Base-by-base conservation (phyloP, 2,329 filamentous ascomycete species). In the Ceratocystis cacaofunesta region DNA sequence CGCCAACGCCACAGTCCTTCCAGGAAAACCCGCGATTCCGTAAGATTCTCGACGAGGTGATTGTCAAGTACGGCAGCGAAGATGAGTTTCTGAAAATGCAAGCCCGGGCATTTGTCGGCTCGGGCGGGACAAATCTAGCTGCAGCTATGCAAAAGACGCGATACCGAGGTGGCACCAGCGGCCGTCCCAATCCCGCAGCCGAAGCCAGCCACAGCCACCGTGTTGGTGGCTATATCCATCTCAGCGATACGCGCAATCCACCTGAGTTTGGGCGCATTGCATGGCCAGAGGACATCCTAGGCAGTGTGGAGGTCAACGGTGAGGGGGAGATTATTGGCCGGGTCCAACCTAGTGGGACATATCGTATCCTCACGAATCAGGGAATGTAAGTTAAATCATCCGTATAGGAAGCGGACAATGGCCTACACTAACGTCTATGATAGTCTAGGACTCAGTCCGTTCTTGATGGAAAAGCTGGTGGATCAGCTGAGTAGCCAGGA, bases 241-340 rank as follows among this genome's bases (percentile, higher is more conserved):
- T 88, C 4, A 85, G 83, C 65, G 85, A 88, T 71, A 70, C 76
- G 64, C 76, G 85, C 64, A 86, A 85, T 63, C 83, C 84, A 1
- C 85, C 84, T 0, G 85, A 86, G 70, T 88, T 80, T 76, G 85
- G 85, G 17, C 75, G 85, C 63, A 87, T 88, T 71, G 84, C 85
- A 1, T 87, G 82, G 78, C 85, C 85, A 1, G 85, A 88, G 70
- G 85, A 88, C 70, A 88, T 88, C 46, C 76, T 88, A 64, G 85
- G 85, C 46, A 87, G 85, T 68, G 78, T 88, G 50, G 82, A 87
- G 71, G 85, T 88, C 4, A 78, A 86, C 71, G 78, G 76, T 1
- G 69, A 74, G 5, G 85, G 85, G 0, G 72, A 79, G 32, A 80
- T 87, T 63, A 75, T 85, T 30, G 82, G 83, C 25, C 79, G 78